Base-by-base conservation (phyloP, 148 eudicot species). In the Dianthus caryophyllus region DNA sequence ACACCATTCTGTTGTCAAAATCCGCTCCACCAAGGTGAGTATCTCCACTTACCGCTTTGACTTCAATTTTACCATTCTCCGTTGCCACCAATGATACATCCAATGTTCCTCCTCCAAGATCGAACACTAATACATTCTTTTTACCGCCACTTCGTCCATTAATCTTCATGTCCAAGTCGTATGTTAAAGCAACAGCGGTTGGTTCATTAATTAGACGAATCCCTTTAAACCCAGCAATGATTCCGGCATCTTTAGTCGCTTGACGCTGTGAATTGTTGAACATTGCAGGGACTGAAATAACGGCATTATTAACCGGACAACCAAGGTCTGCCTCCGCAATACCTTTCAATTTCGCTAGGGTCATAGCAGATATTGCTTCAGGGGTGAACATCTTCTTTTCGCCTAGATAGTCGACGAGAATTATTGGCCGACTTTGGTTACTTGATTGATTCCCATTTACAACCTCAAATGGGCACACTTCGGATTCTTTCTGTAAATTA, bases 171-270 rank as follows among this genome's bases (percentile, higher is more conserved):
- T 41, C 44, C 44, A 41, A 9, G 11, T 13, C 44, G 10, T 4
- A 41, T 6, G 44, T 13, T 13, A 41, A 6, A 13, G 44, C 44
- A 41, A 13, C 44, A 41, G 44, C 44, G 1, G 44, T 41, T 13
- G 44, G 44, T 13, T 41, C 44, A 41, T 41, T 41, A 41, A 66
- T 53, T 2, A 66, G 36, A 0, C 61, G 33, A 56, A 66, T 5
- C 13, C 25, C 71, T 25, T 68, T 68, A 16, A 55, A 49, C 12
- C 52, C 53, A 2, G 71, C 71, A 8, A 68, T 68, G 25, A 7
- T n/a, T n/a, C n/a, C n/a, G n/a, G n/a, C n/a, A n/a, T n/a, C n/a
- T n/a, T n/a, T n/a, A n/a, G n/a, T n/a, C 26, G 59, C 59, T 9
- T 31, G 31, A 25, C 59, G 59, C 16, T 54, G 59, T 9, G 31